Evolutionary conservation across 2,329 filamentous ascomycete genomes (phyloP).

Genomic region (Neocucurbitaria cava): DNA sequence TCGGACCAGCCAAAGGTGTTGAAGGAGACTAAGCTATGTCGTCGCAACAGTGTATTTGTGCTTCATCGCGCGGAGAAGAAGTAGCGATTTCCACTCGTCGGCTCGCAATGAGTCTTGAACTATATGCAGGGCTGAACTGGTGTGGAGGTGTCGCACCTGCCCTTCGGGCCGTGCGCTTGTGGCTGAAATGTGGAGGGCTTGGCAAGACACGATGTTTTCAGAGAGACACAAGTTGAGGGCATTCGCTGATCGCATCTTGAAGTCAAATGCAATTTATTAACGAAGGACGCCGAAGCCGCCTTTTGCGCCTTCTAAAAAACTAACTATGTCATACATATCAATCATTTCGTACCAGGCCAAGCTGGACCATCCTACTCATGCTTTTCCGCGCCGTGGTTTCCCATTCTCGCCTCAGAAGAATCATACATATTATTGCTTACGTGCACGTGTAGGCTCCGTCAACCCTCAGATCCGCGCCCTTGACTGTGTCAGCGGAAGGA

Average conservation of each 20-base stretch:
- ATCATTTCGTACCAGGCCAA: not conserved
- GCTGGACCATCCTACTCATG: not conserved
- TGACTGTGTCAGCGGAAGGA: constrained; percentile 32
- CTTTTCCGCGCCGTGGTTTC: not conserved
- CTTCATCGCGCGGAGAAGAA: constrained; percentile 37
- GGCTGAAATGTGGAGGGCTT: constrained; percentile 9
- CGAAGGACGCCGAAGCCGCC: not conserved
- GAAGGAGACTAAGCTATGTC: constrained; percentile 15
- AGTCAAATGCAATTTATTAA: not conserved
- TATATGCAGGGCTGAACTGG: constrained; percentile 20
- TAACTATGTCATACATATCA: not conserved
- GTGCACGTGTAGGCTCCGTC: constrained; percentile 90
- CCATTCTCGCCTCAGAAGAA: not conserved
- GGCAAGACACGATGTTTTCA: constrained; percentile 8
- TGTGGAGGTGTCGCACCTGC: constrained; percentile 12
- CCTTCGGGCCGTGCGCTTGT: not conserved
- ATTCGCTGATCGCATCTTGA: not conserved
- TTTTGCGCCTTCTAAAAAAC: not conserved
- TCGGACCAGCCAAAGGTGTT: constrained; percentile 20
- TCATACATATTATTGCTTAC: constrained; percentile 39
- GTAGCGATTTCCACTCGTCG: constrained; percentile 19
- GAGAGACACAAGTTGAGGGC: not conserved
- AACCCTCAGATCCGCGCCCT: constrained; percentile 77
- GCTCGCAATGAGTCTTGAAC: constrained; percentile 17
- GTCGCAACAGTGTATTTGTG: constrained; percentile 17